phyloP scores from a whole-genome alignment of 768 basidiomycete genomes.

The Xerocomellus chrysenteron region DNA sequence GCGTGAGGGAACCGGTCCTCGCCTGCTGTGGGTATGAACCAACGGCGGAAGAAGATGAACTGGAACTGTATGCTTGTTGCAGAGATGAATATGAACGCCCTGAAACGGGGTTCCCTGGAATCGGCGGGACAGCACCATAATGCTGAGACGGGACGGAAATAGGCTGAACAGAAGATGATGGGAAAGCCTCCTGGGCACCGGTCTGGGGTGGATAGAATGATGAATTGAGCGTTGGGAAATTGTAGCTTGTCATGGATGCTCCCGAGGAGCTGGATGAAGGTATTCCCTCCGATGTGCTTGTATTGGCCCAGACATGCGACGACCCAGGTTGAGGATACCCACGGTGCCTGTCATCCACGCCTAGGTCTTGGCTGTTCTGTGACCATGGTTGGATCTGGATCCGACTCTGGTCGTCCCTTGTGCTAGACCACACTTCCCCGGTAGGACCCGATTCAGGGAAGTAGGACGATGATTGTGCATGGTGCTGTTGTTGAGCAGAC shows the following conservation, averaged over 20 bases:
- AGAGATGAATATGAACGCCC: constrained; percentile 28
- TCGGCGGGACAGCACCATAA: constrained; percentile 26
- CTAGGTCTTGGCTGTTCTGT: constrained; percentile 24
- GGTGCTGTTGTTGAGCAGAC: constrained; percentile 24
- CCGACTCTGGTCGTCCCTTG: constrained; percentile 25
- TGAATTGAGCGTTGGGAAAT: constrained; percentile 55
- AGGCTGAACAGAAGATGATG: constrained; percentile 34
- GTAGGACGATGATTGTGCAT: constrained; percentile 24
- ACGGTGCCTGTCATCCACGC: constrained; percentile 29
- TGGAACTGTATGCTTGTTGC: constrained; percentile 26
- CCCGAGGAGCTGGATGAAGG: constrained; percentile 22
- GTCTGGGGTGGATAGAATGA: constrained; percentile 52
- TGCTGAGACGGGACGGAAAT: constrained; percentile 29
- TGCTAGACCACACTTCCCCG: constrained; percentile 21
- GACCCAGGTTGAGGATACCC: constrained; percentile 27
- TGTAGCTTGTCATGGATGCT: constrained; percentile 25
- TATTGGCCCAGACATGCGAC: constrained; percentile 27
- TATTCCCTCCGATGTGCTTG: constrained; percentile 24
- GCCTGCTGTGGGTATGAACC: constrained; percentile 28
- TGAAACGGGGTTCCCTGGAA: constrained; percentile 23
- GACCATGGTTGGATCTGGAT: constrained; percentile 26
- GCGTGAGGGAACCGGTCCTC: constrained; percentile 15
- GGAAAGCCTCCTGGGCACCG: constrained; percentile 32
- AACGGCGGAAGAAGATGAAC: constrained; percentile 13
- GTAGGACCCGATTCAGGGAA: constrained; percentile 18